Evolutionary conservation across 2,329 filamentous ascomycete genomes (phyloP).

Genomic region (Fusarium torreyae): DNA sequence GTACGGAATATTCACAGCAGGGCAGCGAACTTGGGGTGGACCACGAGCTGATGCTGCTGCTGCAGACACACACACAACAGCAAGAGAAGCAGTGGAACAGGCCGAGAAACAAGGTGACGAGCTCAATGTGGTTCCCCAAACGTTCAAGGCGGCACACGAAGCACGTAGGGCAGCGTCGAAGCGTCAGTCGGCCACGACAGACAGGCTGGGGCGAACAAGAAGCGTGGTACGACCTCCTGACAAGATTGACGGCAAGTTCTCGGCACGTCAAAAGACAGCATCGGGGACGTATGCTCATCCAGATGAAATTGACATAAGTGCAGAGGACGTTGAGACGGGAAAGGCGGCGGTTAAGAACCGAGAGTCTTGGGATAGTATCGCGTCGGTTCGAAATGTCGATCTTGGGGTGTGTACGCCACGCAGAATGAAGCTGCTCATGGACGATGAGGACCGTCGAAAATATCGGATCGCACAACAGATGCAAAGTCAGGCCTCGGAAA

Average conservation of each 20-base stretch:
- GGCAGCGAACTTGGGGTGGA: constrained; percentile 95
- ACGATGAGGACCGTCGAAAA: constrained; percentile 81
- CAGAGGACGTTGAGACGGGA: constrained; percentile 52
- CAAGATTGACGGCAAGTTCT: constrained; percentile 83
- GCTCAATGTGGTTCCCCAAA: constrained; percentile 89
- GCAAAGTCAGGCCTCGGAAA: constrained; percentile 12
- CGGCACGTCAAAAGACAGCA: constrained; percentile 76
- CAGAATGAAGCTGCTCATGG: constrained; percentile 82
- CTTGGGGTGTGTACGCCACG: constrained; percentile 77
- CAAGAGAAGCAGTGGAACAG: constrained; percentile 86
- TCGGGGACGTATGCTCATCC: constrained; percentile 79
- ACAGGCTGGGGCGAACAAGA: constrained; percentile 62
- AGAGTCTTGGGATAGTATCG: constrained; percentile 77
- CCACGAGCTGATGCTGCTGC: constrained; percentile 90
- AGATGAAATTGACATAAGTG: constrained; percentile 67
- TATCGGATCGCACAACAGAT: constrained; percentile 74
- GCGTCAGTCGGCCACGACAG: constrained; percentile 46
- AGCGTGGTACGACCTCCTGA: constrained; percentile 80
- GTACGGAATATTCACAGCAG: constrained; percentile 94
- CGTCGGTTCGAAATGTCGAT: constrained; percentile 69
- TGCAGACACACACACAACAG: constrained; percentile 81
- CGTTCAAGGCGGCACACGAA: constrained; percentile 76
- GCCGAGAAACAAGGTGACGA: constrained; percentile 87
- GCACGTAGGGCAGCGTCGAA: constrained; percentile 58
- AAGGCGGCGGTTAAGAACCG: constrained; percentile 49